Conservation (phyloP, 768 basidiomycete species). For the Dendrothele bispora region DNA sequence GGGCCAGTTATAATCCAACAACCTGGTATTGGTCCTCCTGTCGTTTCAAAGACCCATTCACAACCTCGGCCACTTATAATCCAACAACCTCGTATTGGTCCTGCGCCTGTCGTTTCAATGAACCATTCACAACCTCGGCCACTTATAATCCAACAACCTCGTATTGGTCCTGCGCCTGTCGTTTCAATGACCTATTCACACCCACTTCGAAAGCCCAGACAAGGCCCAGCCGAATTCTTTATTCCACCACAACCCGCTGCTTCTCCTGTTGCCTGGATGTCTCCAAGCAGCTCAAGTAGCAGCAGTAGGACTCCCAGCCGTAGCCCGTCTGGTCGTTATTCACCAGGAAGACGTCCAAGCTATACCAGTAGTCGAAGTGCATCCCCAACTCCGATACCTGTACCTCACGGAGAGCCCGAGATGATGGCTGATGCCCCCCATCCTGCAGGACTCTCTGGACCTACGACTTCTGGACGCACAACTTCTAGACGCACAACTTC, state of each 20-base stretch:
- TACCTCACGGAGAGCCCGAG: too few species aligned
- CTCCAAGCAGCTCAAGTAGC: slow-evolving; percentile 2
- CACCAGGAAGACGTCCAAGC: slow-evolving; percentile 6
- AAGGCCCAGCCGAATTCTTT: slow-evolving; percentile 3
- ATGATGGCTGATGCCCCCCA: slow-evolving; percentile 9
- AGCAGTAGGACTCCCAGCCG: slow-evolving; percentile 10
- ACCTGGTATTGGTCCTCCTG: too few species aligned
- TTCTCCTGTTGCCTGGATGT: slow-evolving; percentile 1
- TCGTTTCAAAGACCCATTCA: too few species aligned
- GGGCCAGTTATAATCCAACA: slow-evolving; percentile 7
- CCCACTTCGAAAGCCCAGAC: background rate
- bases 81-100: slow-evolving; percentile 4
- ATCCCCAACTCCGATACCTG: slow-evolving; percentile 15
- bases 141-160: slow-evolving; percentile 4
- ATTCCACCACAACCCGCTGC: slow-evolving; percentile 17
- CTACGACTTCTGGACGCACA: too few species aligned
- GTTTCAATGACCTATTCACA: slow-evolving; percentile 13
- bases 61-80: slow-evolving; percentile 6
- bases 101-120: too few species aligned
- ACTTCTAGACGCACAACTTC: too few species aligned
- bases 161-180: slow-evolving; percentile 13
- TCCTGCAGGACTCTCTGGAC: slow-evolving; percentile 16
- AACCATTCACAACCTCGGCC: slow-evolving; percentile 6
- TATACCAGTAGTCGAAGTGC: slow-evolving; percentile 3
- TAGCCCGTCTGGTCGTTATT: slow-evolving; percentile 8